Base-by-base conservation (phyloP, 2,329 filamentous ascomycete genomes). In the Ophiostoma novo-ulmi region DNA sequence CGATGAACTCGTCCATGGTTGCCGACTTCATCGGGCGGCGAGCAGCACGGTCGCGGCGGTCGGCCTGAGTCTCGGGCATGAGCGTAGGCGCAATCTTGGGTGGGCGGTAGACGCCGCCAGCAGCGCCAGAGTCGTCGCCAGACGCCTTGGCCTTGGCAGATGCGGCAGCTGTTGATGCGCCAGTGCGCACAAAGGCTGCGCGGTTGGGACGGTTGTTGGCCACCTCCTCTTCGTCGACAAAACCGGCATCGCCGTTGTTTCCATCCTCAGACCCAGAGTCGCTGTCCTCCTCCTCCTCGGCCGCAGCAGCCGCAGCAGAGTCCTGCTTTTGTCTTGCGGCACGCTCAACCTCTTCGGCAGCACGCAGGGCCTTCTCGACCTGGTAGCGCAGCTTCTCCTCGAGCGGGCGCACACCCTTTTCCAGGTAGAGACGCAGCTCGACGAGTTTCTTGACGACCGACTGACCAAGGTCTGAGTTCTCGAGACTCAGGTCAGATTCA, bases 361-460 rank as follows among this genome's bases (percentile, higher is more conserved):
- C 92, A 73, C 93, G 91, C 26, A 99, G 84, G 36, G 97, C 93
- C 78, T 97, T 95, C 80, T 98, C 94, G 76, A 99, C 93, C 78
- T 97, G 94, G 80, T 97, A 99, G 75, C 93, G 94, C 73, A 99
- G 81, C 76, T 94, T 91, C 75, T 91, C 90, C 80, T 99, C 96
- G 20, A 98, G 82, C 0, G 95, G 95, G 20, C 92, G 88, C 3
- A 97, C 91, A 74, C 95, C 96, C 78, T 93, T 93, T 77, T 99
- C 96, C 1, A 99, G 84, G 78, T 96, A 98, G 0, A 97, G 84
- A n/a, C 94, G 88, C 69, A 97, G 83, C 79, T 97, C 93, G 22
- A 94, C 88, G n/a, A 99, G 85, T 78, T 97, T 97, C 75, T 90
- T 89, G 2, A 95, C 89, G 0, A 94, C 89, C 1, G 90, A 85